Evolutionary conservation across 805 yeast species (phyloP), one percentile per base, ranked within the genome.

Genomic region (Wickerhamiella sergipiensis): DNA sequence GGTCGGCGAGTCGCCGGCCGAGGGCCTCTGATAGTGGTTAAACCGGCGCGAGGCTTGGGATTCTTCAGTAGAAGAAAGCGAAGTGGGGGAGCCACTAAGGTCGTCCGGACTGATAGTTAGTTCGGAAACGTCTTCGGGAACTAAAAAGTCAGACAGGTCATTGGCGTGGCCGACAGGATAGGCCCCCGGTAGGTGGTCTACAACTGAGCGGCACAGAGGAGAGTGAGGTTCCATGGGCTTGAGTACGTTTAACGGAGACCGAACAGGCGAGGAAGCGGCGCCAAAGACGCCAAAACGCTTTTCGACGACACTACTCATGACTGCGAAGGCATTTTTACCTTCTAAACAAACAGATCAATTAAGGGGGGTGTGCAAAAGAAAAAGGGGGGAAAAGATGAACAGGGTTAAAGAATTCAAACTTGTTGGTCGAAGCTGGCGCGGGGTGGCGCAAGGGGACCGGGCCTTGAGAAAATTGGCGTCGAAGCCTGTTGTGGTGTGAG

Each of bases 1-100:
- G 45, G 75, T 78, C 1, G 77, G 75, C 6, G 66, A 67, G 45
- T 71, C 75, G 2, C 70, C 61, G n/a, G 75, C 68, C 2, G 77
- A 70, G 9, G 75, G 72, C 50, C 70, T 67, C 17, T 57, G 59
- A 53, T 64, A 66, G 48, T 66, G 69, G 46, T 57, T 59, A 57
- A 65, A 66, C 17, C 66, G 55, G n/a, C 54, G 42, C 10, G 54
- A 10, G 15, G 55, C 19, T 10, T 43, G 29, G 3, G 33, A 43
- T 4, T 43, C 46, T 6, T 22, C 24, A 6, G 46, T 12, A 23
- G 22, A 36, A 17, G 40, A n/a, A 13, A 36, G 40, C 7, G 40
- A 36, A 13, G 9, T 18, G 4, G 40, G 40, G 9, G 40, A 36
- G 18, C 19, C 17, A 17, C 40, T 36, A 6, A 36, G 19, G 15